These are phyloP conservation scores for Sporodiniella umbellata DNA, from an alignment of 371 early-diverging fungal genomes.

Conservation along the genomic window DNA sequence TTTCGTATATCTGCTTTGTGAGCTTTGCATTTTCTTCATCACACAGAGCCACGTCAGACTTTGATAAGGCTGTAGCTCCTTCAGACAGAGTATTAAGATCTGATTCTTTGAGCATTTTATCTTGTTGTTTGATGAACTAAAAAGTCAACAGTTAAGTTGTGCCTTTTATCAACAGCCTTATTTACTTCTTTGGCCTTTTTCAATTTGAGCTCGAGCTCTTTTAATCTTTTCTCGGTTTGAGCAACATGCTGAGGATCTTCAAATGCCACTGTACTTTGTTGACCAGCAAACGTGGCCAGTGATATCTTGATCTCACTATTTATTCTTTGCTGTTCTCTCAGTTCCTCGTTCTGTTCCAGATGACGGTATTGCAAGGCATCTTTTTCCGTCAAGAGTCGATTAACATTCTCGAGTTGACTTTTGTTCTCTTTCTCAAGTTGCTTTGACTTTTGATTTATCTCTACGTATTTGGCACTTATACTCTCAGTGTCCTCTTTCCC, in stretches of 20 bases:
- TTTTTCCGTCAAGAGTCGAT: slow-evolving; percentile 66
- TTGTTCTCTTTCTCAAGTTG: slow-evolving; percentile 60
- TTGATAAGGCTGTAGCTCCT: slow-evolving; percentile 72
- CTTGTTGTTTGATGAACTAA: slow-evolving; percentile 55
- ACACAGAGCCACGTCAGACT: slow-evolving; percentile 54
- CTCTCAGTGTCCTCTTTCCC: slow-evolving; percentile 34
- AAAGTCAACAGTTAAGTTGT: no score
- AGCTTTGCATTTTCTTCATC: slow-evolving; percentile 69
- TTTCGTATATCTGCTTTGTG: slow-evolving; percentile 60
- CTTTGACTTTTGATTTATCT: slow-evolving; percentile 39
- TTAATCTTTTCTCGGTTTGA: slow-evolving; percentile 58
- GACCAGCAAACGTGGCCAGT: slow-evolving; percentile 63
- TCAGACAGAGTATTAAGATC: slow-evolving; percentile 31
- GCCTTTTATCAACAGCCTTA: no score
- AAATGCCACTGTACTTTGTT: no score
- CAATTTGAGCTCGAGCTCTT: slow-evolving; percentile 52
- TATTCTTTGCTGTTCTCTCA: slow-evolving; percentile 53
- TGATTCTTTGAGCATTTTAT: slow-evolving; percentile 45
- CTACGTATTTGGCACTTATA: slow-evolving; percentile 25
- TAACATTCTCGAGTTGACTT: slow-evolving; percentile 60
- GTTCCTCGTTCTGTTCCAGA: slow-evolving; percentile 53
- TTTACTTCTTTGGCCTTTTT: slow-evolving; percentile 75
- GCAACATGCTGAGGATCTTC: slow-evolving; percentile 43
- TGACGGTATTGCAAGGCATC: slow-evolving; percentile 54
- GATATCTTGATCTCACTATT: slow-evolving; percentile 66